A percentile compares a stretch with the other conserved stretches of the same genome.
phyloP scores from a whole-genome alignment of 192 early-diverging fungal species.

The Linnemannia schmuckeri region DNA sequence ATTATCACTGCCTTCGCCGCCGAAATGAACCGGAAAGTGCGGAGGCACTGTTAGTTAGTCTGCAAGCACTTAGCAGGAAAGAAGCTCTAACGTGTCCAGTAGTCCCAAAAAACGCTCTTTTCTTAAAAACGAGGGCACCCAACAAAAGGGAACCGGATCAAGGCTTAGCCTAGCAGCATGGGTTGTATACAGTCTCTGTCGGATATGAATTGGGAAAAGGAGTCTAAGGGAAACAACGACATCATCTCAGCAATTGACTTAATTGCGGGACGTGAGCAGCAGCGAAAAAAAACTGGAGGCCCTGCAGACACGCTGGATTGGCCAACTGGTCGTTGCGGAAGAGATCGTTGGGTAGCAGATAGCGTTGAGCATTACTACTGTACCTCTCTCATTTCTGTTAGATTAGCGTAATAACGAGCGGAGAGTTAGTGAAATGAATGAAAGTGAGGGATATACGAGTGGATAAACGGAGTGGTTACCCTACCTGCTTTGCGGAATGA shows the following conservation, averaged over 20 bases:
- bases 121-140: background rate
- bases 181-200: background rate
- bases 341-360: too few species aligned
- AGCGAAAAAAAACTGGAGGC: background rate
- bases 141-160: background rate
- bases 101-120: slow-evolving; percentile 5
- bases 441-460: too few species aligned
- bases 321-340: too few species aligned
- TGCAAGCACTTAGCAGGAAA: background rate
- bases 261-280: background rate
- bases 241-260: background rate
- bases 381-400: too few species aligned
- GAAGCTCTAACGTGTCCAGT: background rate
- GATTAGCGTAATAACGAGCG: too few species aligned
- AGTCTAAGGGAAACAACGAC: background rate
- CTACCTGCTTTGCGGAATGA: background rate
- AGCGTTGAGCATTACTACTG: too few species aligned
- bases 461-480: too few species aligned
- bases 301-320: too few species aligned
- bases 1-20: background rate
- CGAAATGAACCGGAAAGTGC: background rate
- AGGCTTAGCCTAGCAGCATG: background rate
- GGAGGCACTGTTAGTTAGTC: too few species aligned
- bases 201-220: background rate
- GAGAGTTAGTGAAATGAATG: too few species aligned